Conservation (phyloP, 2,329 filamentous ascomycete genomes). For the Amesomyces nigricolor region DNA sequence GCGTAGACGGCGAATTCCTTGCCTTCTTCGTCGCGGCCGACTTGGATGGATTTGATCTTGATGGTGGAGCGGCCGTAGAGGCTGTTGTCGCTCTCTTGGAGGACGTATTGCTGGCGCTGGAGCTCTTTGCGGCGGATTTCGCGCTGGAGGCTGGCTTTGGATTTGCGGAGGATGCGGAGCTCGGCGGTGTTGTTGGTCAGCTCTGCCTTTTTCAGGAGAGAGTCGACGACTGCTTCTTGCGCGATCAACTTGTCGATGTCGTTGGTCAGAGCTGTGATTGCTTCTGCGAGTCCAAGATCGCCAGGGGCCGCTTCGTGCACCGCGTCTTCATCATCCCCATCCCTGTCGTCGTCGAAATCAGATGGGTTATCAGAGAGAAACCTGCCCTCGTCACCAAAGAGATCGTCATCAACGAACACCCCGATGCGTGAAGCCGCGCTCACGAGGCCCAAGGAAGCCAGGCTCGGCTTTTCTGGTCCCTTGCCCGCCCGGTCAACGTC, state of each 20-base stretch:
- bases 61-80: conserved; percentile 87
- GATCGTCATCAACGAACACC: conserved; percentile 88
- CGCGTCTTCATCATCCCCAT: conserved; percentile 66
- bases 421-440: conserved; percentile 81
- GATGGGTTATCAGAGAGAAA: conserved; percentile 82
- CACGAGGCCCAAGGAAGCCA: conserved; percentile 86
- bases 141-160: conserved; percentile 83
- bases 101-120: conserved; percentile 91
- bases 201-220: conserved; percentile 87
- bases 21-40: conserved; percentile 85
- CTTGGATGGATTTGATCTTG: conserved; percentile 86
- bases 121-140: conserved; percentile 93
- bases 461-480: conserved; percentile 67
- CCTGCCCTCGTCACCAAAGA: conserved; percentile 84
- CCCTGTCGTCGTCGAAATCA: conserved; percentile 55
- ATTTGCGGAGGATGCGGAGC: conserved; percentile 85
- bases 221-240: conserved; percentile 88
- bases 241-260: conserved; percentile 85
- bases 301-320: conserved; percentile 93
- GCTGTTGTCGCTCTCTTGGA: conserved; percentile 97
- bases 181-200: conserved; percentile 95
- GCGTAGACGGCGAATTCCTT: conserved; percentile 92
- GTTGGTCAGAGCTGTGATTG: conserved; percentile 78
- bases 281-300: conserved; percentile 87
- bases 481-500: conserved; percentile 37